Evolutionary conservation across 768 basidiomycete species (phyloP).

Genomic region (Sistotremastrum niveocremeum): DNA sequence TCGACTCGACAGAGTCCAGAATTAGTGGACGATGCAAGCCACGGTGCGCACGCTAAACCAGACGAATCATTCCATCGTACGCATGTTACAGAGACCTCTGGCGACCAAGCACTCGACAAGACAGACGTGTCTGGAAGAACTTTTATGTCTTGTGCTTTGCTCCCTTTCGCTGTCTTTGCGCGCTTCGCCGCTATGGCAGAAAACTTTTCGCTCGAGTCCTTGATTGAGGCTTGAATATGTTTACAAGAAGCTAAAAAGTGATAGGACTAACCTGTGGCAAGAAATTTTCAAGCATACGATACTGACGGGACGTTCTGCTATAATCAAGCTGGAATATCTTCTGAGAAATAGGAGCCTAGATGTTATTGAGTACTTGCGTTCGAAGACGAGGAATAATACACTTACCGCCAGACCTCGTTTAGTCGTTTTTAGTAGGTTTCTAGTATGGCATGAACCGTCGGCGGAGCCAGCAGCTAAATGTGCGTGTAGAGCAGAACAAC

Average conservation of each 20-base stretch:
- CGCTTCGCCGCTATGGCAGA: conserved; percentile 30
- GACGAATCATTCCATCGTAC: conserved; percentile 72
- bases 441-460: conserved; percentile 71
- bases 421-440: conserved; percentile 54
- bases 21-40: conserved; percentile 70
- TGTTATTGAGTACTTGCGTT: too few relatives aligned
- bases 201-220: too few relatives aligned
- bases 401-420: conserved; percentile 62
- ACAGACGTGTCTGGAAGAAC: conserved; percentile 17
- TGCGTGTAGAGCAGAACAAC: conserved; percentile 34
- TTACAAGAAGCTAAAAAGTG: neutral
- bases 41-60: conserved; percentile 41
- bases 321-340: conserved; percentile 83
- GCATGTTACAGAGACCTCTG: conserved; percentile 63
- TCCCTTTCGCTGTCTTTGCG: conserved; percentile 24
- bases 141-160: conserved; percentile 23
- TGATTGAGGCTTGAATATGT: neutral
- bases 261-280: conserved; percentile 46
- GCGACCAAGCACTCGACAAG: conserved; percentile 63
- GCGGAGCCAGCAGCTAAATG: conserved; percentile 72
- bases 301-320: conserved; percentile 58
- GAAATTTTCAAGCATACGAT: conserved; percentile 81
- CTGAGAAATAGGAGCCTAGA: conserved; percentile 30
- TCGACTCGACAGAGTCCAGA: conserved; percentile 83
- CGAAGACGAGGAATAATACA: conserved; percentile 3